Conservation (phyloP, 1,284 basidiomycete genomes). For the Boletus semigastroideus region DNA sequence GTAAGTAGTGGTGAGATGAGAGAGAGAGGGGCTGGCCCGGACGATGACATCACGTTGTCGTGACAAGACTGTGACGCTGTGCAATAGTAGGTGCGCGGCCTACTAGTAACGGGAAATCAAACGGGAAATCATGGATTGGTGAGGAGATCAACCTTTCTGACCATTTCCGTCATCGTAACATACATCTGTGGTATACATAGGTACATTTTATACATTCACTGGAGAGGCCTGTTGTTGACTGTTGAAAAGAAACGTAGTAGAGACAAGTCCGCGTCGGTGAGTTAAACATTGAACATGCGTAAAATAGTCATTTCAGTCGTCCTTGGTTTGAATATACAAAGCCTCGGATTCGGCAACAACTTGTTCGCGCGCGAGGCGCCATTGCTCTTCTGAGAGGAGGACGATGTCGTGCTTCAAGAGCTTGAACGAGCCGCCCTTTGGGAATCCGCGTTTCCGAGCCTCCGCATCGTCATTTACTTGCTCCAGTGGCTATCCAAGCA, state of each 20-base stretch:
- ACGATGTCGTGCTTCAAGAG: slow-evolving; percentile 62
- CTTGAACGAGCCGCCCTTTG: slow-evolving; percentile 57
- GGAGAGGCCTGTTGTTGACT: neutral
- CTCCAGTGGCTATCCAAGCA: slow-evolving; percentile 42
- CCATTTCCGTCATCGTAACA: neutral
- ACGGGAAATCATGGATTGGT: no score
- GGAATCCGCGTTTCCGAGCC: slow-evolving; percentile 61
- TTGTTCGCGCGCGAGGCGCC: slow-evolving; percentile 7
- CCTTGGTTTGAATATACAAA: slow-evolving; percentile 2
- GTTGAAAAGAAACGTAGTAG: neutral
- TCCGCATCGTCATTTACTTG: slow-evolving; percentile 53
- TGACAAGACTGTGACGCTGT: no score
- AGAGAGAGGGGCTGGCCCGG: no score
- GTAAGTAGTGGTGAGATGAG: no score
- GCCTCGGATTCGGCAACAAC: neutral
- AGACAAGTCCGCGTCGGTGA: neutral
- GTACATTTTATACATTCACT: neutral
- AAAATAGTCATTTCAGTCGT: neutral
- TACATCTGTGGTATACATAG: neutral
- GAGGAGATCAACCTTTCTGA: no score
- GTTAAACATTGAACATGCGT: neutral
- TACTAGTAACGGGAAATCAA: no score
- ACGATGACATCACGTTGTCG: no score
- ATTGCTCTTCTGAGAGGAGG: slow-evolving; percentile 50
- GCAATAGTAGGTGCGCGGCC: no score